Percentiles rank a stretch among this genome's conserved stretches.
Conservation (phyloP, 176 grass and related monocot species). For the Ensete ventricosum region DNA sequence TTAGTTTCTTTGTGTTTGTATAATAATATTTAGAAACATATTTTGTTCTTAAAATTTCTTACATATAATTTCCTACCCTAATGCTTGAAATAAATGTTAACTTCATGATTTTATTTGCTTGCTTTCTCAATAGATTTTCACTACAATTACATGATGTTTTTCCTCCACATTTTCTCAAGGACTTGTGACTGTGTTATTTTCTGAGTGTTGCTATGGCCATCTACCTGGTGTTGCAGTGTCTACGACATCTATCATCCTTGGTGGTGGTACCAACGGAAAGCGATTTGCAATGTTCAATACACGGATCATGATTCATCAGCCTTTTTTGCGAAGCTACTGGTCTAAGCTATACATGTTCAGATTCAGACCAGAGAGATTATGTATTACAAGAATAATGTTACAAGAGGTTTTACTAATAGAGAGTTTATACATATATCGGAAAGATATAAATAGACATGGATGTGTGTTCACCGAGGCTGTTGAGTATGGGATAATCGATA, state of each 20-base stretch:
- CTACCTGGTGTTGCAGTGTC: conserved; percentile 64
- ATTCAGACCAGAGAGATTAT: conserved; percentile 75
- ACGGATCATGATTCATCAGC: conserved; percentile 89
- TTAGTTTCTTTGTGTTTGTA: no score
- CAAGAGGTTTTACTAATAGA: conserved; percentile 40
- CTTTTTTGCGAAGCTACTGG: conserved; percentile 60
- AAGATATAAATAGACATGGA: conserved; percentile 76
- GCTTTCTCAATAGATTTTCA: neutral
- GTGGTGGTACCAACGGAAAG: conserved; percentile 77
- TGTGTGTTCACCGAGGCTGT: conserved; percentile 92
- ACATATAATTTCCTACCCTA: no score
- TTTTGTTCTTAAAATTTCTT: no score
- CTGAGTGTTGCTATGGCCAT: conserved; percentile 83
- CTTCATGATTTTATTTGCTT: no score
- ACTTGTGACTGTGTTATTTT: conserved; percentile 10
- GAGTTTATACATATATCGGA: conserved; percentile 44
- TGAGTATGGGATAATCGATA: conserved; percentile 73
- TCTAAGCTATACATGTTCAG: conserved; percentile 46
- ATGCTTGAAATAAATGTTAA: no score
- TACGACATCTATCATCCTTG: conserved; percentile 77
- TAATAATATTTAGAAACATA: no score
- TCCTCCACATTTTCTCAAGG: neutral
- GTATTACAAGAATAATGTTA: conserved; percentile 67
- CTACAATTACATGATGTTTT: neutral
- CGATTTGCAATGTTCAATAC: conserved; percentile 89